Evolutionary conservation across 1,284 basidiomycete species (phyloP).

Genomic region (Afroboletus lepidellus): DNA sequence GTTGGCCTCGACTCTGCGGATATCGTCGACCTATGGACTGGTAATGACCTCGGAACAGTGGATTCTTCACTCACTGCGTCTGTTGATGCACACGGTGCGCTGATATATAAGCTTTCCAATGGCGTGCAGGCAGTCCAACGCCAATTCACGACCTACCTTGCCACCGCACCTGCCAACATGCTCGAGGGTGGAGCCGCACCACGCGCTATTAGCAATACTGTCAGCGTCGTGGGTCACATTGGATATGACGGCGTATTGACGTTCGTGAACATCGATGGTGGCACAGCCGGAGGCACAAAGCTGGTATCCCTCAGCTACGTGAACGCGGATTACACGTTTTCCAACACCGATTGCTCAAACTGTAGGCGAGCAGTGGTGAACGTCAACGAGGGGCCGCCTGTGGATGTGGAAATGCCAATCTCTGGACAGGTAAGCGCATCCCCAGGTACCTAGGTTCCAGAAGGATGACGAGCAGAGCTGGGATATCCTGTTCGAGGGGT

Average conservation of each 20-base stretch:
- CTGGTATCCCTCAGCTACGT: conserved; percentile 10
- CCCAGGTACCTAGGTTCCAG: no score
- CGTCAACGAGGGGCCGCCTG: background rate
- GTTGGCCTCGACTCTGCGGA: conserved; percentile 7
- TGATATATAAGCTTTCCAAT: conserved; percentile 10
- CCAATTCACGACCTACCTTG: conserved; percentile 6
- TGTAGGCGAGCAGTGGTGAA: conserved; percentile 8
- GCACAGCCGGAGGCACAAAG: conserved; percentile 6
- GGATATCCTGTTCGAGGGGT: conserved; percentile 8
- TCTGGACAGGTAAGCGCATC: conserved; percentile 14
- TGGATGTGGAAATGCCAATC: conserved; percentile 9
- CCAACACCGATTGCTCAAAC: conserved; percentile 11
- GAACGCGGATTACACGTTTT: conserved; percentile 11
- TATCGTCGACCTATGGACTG: conserved; percentile 9
- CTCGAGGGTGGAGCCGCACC: conserved; percentile 2
- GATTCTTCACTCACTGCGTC: background rate
- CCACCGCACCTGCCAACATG: conserved; percentile 2
- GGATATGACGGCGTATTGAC: conserved; percentile 8
- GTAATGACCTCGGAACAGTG: background rate
- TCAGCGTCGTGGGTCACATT: background rate
- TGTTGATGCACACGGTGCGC: conserved; percentile 2
- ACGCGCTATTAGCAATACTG: background rate
- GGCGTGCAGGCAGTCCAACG: background rate
- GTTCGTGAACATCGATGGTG: conserved; percentile 10
- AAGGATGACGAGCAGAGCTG: no score